Percentiles rank a stretch among this genome's conserved stretches.
These are phyloP conservation scores for Termitomyces sp. DNA, from an alignment of 768 basidiomycete genomes.

Conservation along the genomic window DNA sequence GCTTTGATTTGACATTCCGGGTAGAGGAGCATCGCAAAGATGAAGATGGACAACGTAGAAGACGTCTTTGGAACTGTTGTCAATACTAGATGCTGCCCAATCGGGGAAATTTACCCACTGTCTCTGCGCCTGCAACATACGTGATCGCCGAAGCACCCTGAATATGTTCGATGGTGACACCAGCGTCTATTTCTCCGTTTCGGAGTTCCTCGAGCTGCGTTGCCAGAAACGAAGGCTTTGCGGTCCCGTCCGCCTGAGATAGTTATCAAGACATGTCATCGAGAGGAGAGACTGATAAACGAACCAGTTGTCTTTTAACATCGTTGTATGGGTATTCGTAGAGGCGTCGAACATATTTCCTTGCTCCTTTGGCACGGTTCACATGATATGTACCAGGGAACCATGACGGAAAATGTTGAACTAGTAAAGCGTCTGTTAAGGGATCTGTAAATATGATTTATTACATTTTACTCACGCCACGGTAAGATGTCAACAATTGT, in stretches of 20 bases:
- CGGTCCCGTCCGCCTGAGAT: slow-evolving; percentile 16
- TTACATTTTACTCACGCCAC: slow-evolving; percentile 17
- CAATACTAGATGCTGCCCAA: not conserved
- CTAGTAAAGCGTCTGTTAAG: not conserved
- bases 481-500: slow-evolving; percentile 25
- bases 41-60: slow-evolving; percentile 14
- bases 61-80: slow-evolving; percentile 9
- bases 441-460: slow-evolving; percentile 8
- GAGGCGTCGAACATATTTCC: slow-evolving; percentile 6
- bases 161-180: slow-evolving; percentile 10
- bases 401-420: slow-evolving; percentile 20
- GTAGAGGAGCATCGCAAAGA: slow-evolving; percentile 18
- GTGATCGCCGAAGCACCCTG: slow-evolving; percentile 13
- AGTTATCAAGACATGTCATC: not conserved
- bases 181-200: slow-evolving; percentile 6
- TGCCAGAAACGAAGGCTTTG: slow-evolving; percentile 20
- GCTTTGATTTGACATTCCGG: slow-evolving; percentile 18
- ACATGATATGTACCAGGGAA: slow-evolving; percentile 24
- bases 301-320: slow-evolving; percentile 19
- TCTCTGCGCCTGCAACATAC: slow-evolving; percentile 15
- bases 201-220: slow-evolving; percentile 18
- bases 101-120: slow-evolving; percentile 9
- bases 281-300: not conserved
- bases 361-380: slow-evolving; percentile 12
- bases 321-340: slow-evolving; percentile 16